Evolutionary conservation across 371 early-diverging fungal genomes (phyloP).

Genomic region (Polyrhizophydium stewartii): DNA sequence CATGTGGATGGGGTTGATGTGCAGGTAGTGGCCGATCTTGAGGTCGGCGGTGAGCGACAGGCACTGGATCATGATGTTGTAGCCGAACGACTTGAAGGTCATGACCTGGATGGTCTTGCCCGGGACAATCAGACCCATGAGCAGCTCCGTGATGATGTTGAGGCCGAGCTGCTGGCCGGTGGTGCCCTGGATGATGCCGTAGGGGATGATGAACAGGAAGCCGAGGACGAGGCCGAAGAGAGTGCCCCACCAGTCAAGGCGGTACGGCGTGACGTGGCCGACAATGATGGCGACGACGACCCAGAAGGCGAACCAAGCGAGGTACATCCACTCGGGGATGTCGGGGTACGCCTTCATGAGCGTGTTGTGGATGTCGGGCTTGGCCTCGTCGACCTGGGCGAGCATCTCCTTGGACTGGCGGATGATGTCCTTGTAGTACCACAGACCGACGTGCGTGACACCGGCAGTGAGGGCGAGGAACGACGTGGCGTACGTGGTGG

Average conservation of each 20-base stretch:
- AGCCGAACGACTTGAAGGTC: conserved; percentile 35
- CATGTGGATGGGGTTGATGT: conserved; percentile 31
- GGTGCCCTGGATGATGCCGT: conserved; percentile 34
- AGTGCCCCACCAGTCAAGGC: conserved; percentile 39
- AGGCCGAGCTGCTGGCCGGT: conserved; percentile 30
- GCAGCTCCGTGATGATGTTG: conserved; percentile 38
- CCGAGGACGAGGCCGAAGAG: conserved; percentile 58
- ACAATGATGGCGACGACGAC: background rate
- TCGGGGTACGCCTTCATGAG: conserved; percentile 27
- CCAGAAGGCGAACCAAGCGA: conserved; percentile 12
- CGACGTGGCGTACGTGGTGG: conserved; percentile 18
- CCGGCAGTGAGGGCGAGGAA: conserved; percentile 22
- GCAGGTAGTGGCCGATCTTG: conserved; percentile 42
- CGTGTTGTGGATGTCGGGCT: conserved; percentile 22
- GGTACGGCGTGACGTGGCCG: background rate
- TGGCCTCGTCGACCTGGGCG: conserved; percentile 13
- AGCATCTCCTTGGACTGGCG: conserved; percentile 13
- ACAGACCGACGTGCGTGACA: conserved; percentile 23
- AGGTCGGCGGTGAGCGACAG: conserved; percentile 28
- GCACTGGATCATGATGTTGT: conserved; percentile 26
- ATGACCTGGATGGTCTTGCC: conserved; percentile 22
- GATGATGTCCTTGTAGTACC: conserved; percentile 30
- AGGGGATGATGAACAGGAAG: conserved; percentile 65
- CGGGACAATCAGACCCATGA: conserved; percentile 27
- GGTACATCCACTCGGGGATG: conserved; percentile 25